Evolutionary conservation across 192 early-diverging fungal species (phyloP).

Genomic region (Podila verticillata): DNA sequence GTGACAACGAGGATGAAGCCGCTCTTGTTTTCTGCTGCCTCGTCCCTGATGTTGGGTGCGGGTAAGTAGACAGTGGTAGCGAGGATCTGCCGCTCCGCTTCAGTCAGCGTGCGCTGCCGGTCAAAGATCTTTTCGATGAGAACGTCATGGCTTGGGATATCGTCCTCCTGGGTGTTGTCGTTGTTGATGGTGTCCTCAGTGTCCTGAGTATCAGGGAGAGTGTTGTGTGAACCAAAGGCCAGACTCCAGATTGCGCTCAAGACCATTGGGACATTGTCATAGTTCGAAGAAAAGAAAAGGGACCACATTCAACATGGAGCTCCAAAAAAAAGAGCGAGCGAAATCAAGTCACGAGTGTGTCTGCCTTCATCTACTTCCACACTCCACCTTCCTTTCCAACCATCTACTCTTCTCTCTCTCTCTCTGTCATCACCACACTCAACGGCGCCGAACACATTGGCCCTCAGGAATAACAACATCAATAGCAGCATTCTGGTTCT

Average conservation of each 20-base stretch:
- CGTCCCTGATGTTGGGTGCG: slow-evolving; percentile 24
- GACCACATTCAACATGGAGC: too few relatives aligned
- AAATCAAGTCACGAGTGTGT: too few relatives aligned
- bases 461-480: too few relatives aligned
- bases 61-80: slow-evolving; percentile 40
- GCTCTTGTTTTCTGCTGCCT: slow-evolving; percentile 42
- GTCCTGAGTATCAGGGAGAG: slow-evolving; percentile 12
- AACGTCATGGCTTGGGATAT: slow-evolving; percentile 7
- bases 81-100: slow-evolving; percentile 38
- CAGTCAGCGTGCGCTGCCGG: slow-evolving; percentile 13
- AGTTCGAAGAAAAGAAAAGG: neutral
- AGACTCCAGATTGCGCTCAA: slow-evolving; percentile 49
- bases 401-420: too few relatives aligned
- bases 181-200: neutral
- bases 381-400: too few relatives aligned
- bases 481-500: too few relatives aligned
- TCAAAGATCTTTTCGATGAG: slow-evolving; percentile 20
- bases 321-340: too few relatives aligned
- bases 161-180: neutral
- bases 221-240: slow-evolving; percentile 40
- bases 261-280: slow-evolving; percentile 24
- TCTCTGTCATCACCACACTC: too few relatives aligned
- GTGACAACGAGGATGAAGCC: slow-evolving; percentile 46
- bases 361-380: too few relatives aligned
- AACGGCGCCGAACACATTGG: too few relatives aligned